Evolutionary conservation across 441 rosid species (phyloP).

Genomic region (Aquilaria agallochum): DNA sequence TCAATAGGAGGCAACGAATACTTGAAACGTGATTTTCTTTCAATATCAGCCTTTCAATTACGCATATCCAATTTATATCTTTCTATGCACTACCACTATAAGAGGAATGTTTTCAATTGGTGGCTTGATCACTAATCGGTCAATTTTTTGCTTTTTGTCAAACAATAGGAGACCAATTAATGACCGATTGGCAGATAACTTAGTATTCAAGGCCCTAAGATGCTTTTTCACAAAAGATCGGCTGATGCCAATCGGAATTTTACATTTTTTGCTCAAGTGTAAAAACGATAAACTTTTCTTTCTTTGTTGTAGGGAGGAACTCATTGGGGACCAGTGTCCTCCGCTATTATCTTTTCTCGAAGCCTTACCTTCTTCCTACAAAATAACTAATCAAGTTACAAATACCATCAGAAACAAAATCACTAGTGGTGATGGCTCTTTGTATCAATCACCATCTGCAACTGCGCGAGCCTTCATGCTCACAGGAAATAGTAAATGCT

Average conservation of each 20-base stretch:
- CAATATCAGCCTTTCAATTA: too few relatives aligned
- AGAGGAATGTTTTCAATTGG: too few relatives aligned
- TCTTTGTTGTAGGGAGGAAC: slow-evolving; percentile 24
- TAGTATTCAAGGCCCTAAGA: too few relatives aligned
- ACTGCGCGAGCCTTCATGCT: slow-evolving; percentile 57
- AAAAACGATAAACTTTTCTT: neutral
- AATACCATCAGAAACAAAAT: slow-evolving; percentile 1
- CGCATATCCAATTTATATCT: too few relatives aligned
- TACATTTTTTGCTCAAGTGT: too few relatives aligned
- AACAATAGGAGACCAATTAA: too few relatives aligned
- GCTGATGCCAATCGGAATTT: too few relatives aligned
- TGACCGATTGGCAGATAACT: too few relatives aligned
- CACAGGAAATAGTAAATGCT: slow-evolving; percentile 36
- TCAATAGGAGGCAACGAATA: slow-evolving; percentile 28
- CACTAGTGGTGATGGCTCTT: slow-evolving; percentile 34
- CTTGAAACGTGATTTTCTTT: slow-evolving; percentile 27
- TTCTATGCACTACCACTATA: too few relatives aligned
- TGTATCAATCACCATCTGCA: slow-evolving; percentile 71
- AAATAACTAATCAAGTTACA: slow-evolving; percentile 14
- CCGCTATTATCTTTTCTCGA: slow-evolving; percentile 42
- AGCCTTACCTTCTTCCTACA: slow-evolving; percentile 27
- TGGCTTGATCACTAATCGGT: neutral
- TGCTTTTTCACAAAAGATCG: too few relatives aligned
- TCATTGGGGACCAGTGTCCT: slow-evolving; percentile 18
- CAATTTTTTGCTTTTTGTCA: neutral